Evolutionary conservation across 257 asterid genomes (phyloP), one percentile per base, ranked within the genome.

Genomic region (Rauvolfia tetraphylla): DNA sequence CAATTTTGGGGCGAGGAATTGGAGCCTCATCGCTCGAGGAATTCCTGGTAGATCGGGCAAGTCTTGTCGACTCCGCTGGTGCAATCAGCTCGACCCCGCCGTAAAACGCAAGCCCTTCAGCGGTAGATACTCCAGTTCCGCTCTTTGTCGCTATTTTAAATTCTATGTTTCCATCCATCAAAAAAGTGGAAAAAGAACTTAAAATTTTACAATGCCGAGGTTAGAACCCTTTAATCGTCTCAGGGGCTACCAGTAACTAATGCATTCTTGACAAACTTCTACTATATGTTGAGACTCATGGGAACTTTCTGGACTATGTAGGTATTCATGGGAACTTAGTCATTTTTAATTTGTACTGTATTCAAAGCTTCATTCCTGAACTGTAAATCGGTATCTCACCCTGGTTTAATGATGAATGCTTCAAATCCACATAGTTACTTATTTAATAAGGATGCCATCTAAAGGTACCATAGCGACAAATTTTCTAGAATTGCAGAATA

Each of bases 1-100:
- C 66, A 86, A 85, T 41, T 84, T 90, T 68, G 97, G 98, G 27
- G 90, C 98, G 15, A 87, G 91, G 76, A 92, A 93, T 84, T 93
- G 98, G 98, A 92, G 92, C 77, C 81, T 93, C 51, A 86, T 93
- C 34, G 96, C 98, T 20, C 90, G 93, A 12, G 97, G 97, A 69
- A 90, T 93, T 81, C 90, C 97, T 20, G 97, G 98, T 36, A 85
- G 97, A 85, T 87, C 96, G 71, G 98, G 98, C 4, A 93, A 93
- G 73, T 93, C 98, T 29, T 93, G 98, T 82, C 94, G 97, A 71
- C 91, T 93, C 20, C 89, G 98, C 2, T 93, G 97, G 98, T 93
- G 97, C 78, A 93, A 93, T 85, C 98, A 93, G 88, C 97, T 93
- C 62, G 94, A 93, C 71, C 98, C 95, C 20, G 75, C 96, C 54